Evolutionary conservation across 116 monocot genomes (phyloP).

Genomic region (Thalassia testudinum): DNA sequence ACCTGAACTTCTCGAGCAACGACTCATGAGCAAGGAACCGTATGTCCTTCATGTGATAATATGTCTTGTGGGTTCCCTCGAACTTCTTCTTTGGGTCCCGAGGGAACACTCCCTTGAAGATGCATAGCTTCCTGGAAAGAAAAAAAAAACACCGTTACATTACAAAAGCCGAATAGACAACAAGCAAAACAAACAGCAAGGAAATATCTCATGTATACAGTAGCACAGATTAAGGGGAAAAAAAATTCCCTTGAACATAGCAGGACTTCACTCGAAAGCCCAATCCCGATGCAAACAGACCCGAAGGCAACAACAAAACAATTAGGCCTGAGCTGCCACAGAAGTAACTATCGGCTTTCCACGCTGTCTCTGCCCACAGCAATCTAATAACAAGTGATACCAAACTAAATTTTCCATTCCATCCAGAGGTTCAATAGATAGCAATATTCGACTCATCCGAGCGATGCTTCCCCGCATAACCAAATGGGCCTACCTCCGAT

Average conservation of each 20-base stretch:
- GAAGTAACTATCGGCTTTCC: no score
- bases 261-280: no score
- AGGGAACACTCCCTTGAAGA: conserved; percentile 78
- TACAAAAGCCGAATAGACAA: neutral
- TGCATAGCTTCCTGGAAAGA: conserved; percentile 77
- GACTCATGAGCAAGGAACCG: conserved; percentile 70
- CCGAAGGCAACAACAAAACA: neutral
- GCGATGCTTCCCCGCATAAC: no score
- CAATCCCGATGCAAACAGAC: neutral
- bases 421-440: no score
- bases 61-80: conserved; percentile 94
- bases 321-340: no score
- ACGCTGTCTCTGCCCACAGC: no score
- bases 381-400: no score
- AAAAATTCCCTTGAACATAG: no score
- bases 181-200: neutral
- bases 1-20: conserved; percentile 75
- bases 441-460: no score
- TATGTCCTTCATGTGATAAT: conserved; percentile 90
- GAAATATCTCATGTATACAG: neutral
- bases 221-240: neutral
- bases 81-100: conserved; percentile 93
- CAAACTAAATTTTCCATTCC: no score
- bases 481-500: no score
- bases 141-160: conserved; percentile 1